These are phyloP conservation scores for Paramyrothecium sp. DNA, from an alignment of 2,329 filamentous ascomycete species.

Conservation along the genomic window DNA sequence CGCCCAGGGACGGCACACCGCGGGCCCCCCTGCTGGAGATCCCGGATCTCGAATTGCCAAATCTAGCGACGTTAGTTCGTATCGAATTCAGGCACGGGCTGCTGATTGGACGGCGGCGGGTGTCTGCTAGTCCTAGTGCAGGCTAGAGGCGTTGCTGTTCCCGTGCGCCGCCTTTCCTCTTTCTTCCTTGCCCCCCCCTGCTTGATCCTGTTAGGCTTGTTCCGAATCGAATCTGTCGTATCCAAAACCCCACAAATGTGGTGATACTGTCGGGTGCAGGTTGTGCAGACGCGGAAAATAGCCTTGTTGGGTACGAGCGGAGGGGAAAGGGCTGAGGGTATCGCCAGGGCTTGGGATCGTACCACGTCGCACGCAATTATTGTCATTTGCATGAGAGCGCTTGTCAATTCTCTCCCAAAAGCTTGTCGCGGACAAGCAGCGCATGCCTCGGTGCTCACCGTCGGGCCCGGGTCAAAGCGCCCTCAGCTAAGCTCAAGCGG, in stretches of 20 bases:
- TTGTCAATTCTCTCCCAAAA: too few species aligned
- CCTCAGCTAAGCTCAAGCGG: neutral
- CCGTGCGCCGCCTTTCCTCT: neutral
- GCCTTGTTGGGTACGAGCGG: too few species aligned
- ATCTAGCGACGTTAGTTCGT: neutral
- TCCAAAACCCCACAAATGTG: too few species aligned
- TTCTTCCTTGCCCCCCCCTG: neutral
- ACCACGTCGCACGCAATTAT: too few species aligned
- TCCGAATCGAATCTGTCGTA: too few species aligned
- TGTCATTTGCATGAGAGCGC: too few species aligned
- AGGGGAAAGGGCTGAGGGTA: too few species aligned
- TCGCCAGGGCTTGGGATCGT: too few species aligned
- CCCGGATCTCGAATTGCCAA: neutral
- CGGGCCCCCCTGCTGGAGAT: neutral
- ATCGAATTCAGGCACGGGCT: neutral
- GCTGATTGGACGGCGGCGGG: neutral
- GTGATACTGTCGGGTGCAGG: too few species aligned
- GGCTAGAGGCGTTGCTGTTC: neutral
- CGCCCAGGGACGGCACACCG: too few species aligned
- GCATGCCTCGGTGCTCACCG: neutral
- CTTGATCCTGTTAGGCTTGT: neutral
- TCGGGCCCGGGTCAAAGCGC: neutral
- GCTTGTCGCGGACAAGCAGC: neutral
- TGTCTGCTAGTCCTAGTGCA: neutral
- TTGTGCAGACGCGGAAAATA: too few species aligned